Evolutionary conservation across 1,284 basidiomycete species (phyloP), one percentile per base, ranked within the genome.

Genomic region (Austropuccinia psidii): DNA sequence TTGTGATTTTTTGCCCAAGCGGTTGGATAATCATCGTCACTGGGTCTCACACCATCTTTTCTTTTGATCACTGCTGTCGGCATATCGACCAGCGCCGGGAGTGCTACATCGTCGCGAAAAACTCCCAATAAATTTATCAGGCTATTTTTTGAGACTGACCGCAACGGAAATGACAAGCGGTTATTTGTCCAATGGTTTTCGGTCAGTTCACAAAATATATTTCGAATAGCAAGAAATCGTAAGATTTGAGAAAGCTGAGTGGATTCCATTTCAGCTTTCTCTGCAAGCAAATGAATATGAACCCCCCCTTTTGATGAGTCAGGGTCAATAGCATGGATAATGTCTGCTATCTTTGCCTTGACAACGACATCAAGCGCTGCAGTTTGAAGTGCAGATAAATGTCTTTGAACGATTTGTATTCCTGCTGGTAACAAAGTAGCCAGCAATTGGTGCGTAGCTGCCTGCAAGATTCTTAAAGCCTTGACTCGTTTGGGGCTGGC

Each of bases 131-230:
- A n/a, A 47, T 64, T 64, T 2, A 43, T 3, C 11, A 45, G 9
- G 1, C 24, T 47, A 19, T 64, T 64, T 11, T 39, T 8, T 31
- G 60, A 47, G 49, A 45, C 60, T 24, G 24, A 45, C 5, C 60
- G 41, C 8, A 64, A n/a, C 5, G 35, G 17, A 8, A 64, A 11
- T 21, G 60, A 64, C 39, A 43, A 29, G 1, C 60, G 60, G 29
- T 43, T 64, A 29, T 64, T 64, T 15, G 39, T 45, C 60, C 60
- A 64, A 13, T 64, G 60, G 29, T 47, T 41, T 43, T 2, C 24
- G 35, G 17, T 64, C 27, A 64, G 21, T n/a, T 64, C 60, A 45
- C 41, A 64, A 45, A 64, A 64, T 19, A 64, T 33, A 27, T 64
- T 64, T 13, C 60, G 60, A 15, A 64, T 8, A 45, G 60, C 60